Evolutionary conservation across 1,139 yeast species (phyloP), one percentile per base, ranked within the genome.

Genomic region (Candida glucosophila): DNA sequence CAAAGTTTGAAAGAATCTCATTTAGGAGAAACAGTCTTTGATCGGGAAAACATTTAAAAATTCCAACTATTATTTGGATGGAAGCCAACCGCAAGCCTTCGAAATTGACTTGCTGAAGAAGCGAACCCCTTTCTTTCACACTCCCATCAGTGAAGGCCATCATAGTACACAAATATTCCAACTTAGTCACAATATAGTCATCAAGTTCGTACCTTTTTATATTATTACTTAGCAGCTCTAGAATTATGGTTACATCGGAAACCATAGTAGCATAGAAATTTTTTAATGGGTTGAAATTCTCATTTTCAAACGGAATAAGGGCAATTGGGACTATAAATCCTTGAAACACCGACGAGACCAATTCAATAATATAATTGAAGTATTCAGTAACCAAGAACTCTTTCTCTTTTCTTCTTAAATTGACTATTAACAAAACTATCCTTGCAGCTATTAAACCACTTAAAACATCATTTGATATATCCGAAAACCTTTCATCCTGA

Each of bases 11-110:
- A n/a, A 78, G 39, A 3, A 79, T 43, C 41, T 82, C 90, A 25
- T 67, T 68, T 8, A 80, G 38, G 6, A 82, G 58, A 40, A 76
- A 77, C 2, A 52, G 51, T 29, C 80, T 55, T 40, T 81, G 92
- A 22, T 61, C 65, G 0, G 58, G 50, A 20, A 63, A 51, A 7
- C 41, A 41, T 14, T 56, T 48, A 43, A 73, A 78, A 6, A 78
- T 58, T 1, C 56, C 41, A 2, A 59, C 39, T 2, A 77, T 32
- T 2, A 72, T 40, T 4, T 55, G 44, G 34, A 69, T 55, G 20
- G 55, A 48, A 7, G 49, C 37, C 5, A 47, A 44, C 34, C 58
- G 47, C 22, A 67, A 34, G 5, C 43, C 44, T 15, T 62, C 69
- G 13, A 33, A 25, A 24, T 23, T 23, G 11, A 28, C 12, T 9